Conservation (phyloP, 352 stramenopile genomes). For the Detonula confervacea region DNA sequence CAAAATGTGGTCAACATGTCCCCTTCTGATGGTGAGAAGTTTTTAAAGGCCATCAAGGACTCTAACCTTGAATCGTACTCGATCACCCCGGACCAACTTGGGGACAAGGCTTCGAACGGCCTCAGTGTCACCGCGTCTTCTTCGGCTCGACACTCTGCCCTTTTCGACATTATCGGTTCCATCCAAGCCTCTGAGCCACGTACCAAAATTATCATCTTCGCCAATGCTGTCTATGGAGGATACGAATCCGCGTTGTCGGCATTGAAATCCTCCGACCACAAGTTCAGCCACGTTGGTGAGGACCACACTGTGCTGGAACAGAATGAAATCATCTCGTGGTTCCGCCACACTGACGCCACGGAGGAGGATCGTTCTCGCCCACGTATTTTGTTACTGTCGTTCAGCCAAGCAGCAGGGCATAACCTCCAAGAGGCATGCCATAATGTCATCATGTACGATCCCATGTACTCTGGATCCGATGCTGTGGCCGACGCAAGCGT, state of each 20-base stretch:
- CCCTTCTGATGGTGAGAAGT: constrained; percentile 35
- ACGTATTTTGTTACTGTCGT: constrained; percentile 56
- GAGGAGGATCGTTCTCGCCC: constrained; percentile 52
- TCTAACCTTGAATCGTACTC: constrained; percentile 40
- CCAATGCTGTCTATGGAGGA: constrained; percentile 47
- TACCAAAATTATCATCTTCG: constrained; percentile 66
- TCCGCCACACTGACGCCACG: constrained; percentile 52
- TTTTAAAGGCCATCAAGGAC: constrained; percentile 39
- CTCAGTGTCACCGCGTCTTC: constrained; percentile 43
- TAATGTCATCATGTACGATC: constrained; percentile 61
- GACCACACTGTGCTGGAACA: constrained; percentile 48
- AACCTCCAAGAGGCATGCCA: constrained; percentile 60
- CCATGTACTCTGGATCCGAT: constrained; percentile 53
- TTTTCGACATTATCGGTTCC: constrained; percentile 50
- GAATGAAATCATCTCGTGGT: constrained; percentile 61
- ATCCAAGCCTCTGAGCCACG: constrained; percentile 43
- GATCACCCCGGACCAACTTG: constrained; percentile 49
- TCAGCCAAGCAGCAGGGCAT: constrained; percentile 53
- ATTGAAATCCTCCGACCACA: constrained; percentile 36
- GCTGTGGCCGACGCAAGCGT: constrained; percentile 52
- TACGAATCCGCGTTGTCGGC: constrained; percentile 44
- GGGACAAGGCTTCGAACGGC: constrained; percentile 33
- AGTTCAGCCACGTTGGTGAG: constrained; percentile 49
- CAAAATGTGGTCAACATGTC: constrained; percentile 49
- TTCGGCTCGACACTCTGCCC: constrained; percentile 33